phyloP scores from a whole-genome alignment of 2,329 filamentous ascomycete genomes.

The Hawksworthiomyces lignivorus region DNA sequence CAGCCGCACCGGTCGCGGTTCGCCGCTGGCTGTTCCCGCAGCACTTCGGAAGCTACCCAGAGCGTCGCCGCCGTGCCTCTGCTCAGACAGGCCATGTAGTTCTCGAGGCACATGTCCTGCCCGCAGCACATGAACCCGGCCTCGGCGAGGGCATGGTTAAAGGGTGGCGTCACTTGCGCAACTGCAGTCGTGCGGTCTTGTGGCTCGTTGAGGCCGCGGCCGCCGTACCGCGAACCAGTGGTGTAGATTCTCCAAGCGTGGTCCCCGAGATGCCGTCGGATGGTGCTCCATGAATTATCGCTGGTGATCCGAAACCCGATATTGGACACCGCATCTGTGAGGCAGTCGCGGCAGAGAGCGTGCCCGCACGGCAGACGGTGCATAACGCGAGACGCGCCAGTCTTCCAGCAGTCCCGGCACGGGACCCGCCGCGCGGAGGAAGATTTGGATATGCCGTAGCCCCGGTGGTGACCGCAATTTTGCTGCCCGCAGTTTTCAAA shows the following conservation, averaged over 20 bases:
- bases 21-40: constrained; percentile 1
- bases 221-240: too few relatives aligned
- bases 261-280: not conserved
- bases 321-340: not conserved
- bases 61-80: not conserved
- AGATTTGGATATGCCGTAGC: too few relatives aligned
- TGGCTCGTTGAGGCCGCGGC: too few relatives aligned
- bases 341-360: constrained; percentile 10
- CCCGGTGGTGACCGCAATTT: constrained; percentile 1
- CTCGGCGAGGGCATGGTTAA: not conserved
- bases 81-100: constrained; percentile 2
- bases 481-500: not conserved
- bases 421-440: too few relatives aligned
- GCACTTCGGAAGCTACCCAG: constrained; percentile 5
- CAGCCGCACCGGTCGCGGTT: constrained; percentile 8
- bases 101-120: not conserved
- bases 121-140: constrained; percentile 9
- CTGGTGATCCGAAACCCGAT: not conserved
- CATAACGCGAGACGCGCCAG: not conserved
- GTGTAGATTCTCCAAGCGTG: too few relatives aligned
- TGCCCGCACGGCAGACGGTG: constrained; percentile 13
- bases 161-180: not conserved
- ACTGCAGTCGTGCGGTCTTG: too few relatives aligned
- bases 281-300: not conserved
- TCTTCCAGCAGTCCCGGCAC: constrained; percentile 8